These are phyloP conservation scores for Wickerhamomyces bisporus DNA, from an alignment of 805 yeast genomes.

Conservation along the genomic window DNA sequence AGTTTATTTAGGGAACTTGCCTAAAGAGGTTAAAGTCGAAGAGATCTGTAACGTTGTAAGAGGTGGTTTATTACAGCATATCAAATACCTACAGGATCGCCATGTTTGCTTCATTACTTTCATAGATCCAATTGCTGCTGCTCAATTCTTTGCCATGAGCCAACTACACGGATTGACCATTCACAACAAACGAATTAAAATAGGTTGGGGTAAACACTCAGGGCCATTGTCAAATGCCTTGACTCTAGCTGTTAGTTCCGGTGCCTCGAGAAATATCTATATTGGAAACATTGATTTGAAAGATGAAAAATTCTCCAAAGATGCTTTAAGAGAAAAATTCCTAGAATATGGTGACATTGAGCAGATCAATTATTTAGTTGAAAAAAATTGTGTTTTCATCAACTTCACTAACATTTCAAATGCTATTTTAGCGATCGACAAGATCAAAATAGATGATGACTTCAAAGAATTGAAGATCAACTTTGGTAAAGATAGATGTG, in stretches of 20 bases:
- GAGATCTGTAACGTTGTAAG: constrained; percentile 95
- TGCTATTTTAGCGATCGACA: constrained; percentile 90
- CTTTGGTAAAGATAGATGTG: constrained; percentile 94
- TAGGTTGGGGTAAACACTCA: constrained; percentile 97
- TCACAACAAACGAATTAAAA: constrained; percentile 79
- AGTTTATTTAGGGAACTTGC: constrained; percentile 84
- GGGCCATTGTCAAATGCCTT: constrained; percentile 87
- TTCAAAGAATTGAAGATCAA: constrained; percentile 74
- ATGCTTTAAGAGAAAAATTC: constrained; percentile 66
- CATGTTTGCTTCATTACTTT: constrained; percentile 94
- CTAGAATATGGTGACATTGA: constrained; percentile 89
- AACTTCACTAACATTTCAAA: constrained; percentile 66
- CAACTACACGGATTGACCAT: constrained; percentile 84
- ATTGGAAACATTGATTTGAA: constrained; percentile 61
- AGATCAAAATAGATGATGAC: constrained; percentile 70
- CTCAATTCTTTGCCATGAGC: constrained; percentile 93
- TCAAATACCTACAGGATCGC: constrained; percentile 74
- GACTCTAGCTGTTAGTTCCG: constrained; percentile 84
- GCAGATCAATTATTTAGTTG: constrained; percentile 82
- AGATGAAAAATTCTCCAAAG: constrained; percentile 38
- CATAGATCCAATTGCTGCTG: constrained; percentile 95
- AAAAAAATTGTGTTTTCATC: constrained; percentile 20
- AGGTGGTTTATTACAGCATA: constrained; percentile 86
- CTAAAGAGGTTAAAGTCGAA: constrained; percentile 81
- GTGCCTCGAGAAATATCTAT: constrained; percentile 91